A percentile compares a stretch with the other conserved stretches of the same genome.
phyloP scores from a whole-genome alignment of 257 asterid genomes.

The Sherardia arvensis region DNA sequence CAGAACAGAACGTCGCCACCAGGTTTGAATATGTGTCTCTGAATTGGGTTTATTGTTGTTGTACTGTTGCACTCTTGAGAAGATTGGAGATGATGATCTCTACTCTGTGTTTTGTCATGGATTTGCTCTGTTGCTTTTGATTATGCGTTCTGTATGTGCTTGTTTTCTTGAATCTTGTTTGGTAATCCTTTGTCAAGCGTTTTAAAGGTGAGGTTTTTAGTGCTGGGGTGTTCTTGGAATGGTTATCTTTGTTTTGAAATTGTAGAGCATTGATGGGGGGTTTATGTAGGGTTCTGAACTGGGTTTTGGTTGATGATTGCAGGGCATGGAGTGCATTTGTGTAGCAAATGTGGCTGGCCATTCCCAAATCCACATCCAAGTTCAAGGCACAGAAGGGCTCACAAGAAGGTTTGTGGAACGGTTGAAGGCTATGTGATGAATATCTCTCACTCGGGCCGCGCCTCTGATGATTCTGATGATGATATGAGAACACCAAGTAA shows the following conservation, averaged over 20 bases:
- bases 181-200: not conserved
- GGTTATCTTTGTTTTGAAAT: not conserved
- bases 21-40: constrained; percentile 13
- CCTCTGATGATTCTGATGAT: constrained; percentile 59
- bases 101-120: not conserved
- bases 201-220: not conserved
- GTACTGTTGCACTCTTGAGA: not conserved
- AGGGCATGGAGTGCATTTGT: constrained; percentile 63
- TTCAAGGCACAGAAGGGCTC: constrained; percentile 80
- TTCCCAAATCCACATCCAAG: constrained; percentile 90
- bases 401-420: constrained; percentile 71
- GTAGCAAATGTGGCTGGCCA: constrained; percentile 93
- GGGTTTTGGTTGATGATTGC: constrained; percentile 22
- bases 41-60: not conserved
- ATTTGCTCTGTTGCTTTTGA: not conserved
- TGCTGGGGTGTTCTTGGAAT: not conserved
- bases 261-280: not conserved
- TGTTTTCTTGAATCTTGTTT: not conserved
- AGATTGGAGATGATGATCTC: not conserved
- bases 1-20: constrained; percentile 9
- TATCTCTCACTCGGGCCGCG: constrained; percentile 37
- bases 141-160: not conserved
- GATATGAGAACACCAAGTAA: constrained; percentile 50
- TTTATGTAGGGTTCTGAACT: not conserved
- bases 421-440: constrained; percentile 55